These are phyloP conservation scores for Stemphylium beticola DNA, from an alignment of 2,329 filamentous ascomycete genomes.

Conservation along the genomic window DNA sequence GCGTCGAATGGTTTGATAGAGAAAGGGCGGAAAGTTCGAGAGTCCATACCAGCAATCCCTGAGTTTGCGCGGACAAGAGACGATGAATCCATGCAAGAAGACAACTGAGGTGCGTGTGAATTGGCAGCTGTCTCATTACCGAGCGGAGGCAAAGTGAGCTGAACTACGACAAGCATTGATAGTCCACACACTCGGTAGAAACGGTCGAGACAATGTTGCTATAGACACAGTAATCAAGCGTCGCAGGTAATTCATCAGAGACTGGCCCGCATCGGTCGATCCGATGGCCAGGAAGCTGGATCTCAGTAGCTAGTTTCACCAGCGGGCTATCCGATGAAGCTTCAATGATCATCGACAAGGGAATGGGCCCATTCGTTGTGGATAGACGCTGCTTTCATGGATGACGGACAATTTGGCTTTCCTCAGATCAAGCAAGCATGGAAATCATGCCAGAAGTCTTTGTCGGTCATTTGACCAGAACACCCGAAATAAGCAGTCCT, in stretches of 20 bases:
- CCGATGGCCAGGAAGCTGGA: slow-evolving; percentile 16
- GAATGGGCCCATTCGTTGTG: not conserved
- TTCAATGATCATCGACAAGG: not conserved
- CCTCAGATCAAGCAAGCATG: slow-evolving; percentile 25
- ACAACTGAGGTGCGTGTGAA: not conserved
- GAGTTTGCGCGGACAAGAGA: not conserved
- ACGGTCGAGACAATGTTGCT: not conserved
- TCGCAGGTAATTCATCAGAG: slow-evolving; percentile 10
- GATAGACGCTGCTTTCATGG: slow-evolving; percentile 11
- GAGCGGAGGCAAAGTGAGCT: not conserved
- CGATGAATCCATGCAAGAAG: not conserved
- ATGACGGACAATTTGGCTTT: slow-evolving; percentile 37
- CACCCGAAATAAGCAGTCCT: slow-evolving; percentile 31
- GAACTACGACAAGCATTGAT: not conserved
- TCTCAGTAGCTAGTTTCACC: slow-evolving; percentile 1
- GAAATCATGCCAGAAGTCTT: slow-evolving; percentile 32
- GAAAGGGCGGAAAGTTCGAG: not conserved
- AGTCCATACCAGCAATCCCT: slow-evolving; percentile 2
- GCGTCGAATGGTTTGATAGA: not conserved
- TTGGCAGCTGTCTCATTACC: not conserved
- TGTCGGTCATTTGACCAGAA: slow-evolving; percentile 29
- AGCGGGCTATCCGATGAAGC: not conserved
- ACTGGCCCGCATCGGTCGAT: slow-evolving; percentile 22
- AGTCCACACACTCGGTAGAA: not conserved
- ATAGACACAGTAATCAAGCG: slow-evolving; percentile 8